Evolutionary conservation across 306 rosid genomes (phyloP).

Genomic region (Vigna unguiculata): DNA sequence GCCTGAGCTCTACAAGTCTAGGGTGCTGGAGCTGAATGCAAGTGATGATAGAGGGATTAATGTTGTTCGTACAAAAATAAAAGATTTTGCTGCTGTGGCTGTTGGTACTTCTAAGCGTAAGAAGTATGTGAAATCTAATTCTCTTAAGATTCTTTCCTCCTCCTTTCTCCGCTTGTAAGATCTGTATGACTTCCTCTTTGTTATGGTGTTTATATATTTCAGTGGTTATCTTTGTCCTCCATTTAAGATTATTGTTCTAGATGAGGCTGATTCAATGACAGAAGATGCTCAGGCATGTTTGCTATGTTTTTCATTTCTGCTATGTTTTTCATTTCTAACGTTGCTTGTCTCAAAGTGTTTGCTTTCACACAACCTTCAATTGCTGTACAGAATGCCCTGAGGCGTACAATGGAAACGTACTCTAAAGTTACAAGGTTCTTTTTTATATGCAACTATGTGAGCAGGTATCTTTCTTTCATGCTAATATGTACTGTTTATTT

Average conservation of each 20-base stretch:
- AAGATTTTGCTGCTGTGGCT: constrained; percentile 88
- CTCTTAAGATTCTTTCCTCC: not conserved
- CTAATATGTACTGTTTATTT: constrained; percentile 20
- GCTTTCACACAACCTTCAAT: constrained; percentile 19
- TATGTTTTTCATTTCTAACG: constrained; percentile 6
- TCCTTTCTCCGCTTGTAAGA: not conserved
- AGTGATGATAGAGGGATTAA: constrained; percentile 98
- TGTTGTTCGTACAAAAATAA: constrained; percentile 92
- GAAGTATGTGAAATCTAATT: constrained; percentile 52
- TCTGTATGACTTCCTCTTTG: constrained; percentile 21
- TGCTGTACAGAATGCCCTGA: constrained; percentile 82
- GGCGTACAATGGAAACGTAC: constrained; percentile 95
- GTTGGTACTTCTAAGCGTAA: constrained; percentile 63
- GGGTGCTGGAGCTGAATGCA: constrained; percentile 96
- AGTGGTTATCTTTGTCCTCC: constrained; percentile 93
- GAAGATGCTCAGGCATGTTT: constrained; percentile 94
- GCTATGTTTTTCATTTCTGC: not conserved
- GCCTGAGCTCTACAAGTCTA: constrained; percentile 87
- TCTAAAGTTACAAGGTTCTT: constrained; percentile 94
- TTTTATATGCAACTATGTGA: constrained; percentile 93
- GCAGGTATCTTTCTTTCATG: constrained; percentile 66
- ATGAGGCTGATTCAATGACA: constrained; percentile 98
- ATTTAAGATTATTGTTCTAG: constrained; percentile 88
- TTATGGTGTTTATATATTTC: constrained; percentile 33
- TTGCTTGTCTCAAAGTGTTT: not conserved